Evolutionary conservation across 306 rosid species (phyloP).

Genomic region (Adenanthera pavonina): DNA sequence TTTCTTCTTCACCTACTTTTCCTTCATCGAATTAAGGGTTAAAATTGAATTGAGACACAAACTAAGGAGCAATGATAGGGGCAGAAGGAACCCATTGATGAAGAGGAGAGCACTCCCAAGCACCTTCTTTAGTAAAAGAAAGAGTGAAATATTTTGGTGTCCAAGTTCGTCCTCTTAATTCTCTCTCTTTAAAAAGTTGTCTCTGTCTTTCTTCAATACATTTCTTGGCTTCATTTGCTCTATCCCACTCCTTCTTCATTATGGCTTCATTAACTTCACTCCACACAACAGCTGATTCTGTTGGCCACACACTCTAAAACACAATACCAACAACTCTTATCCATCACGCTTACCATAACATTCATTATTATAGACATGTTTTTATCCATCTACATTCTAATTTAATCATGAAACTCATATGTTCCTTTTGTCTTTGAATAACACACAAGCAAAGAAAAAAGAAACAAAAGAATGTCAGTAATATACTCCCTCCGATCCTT

Average conservation of each 20-base stretch:
- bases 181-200: constrained; percentile 46
- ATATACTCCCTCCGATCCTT: too few relatives aligned
- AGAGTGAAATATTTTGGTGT: constrained; percentile 55
- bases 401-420: too few relatives aligned
- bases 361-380: not conserved
- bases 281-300: constrained; percentile 69
- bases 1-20: too few relatives aligned
- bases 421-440: too few relatives aligned
- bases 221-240: constrained; percentile 66
- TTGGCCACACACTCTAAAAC: constrained; percentile 42
- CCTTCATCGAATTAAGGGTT: too few relatives aligned
- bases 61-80: constrained; percentile 39
- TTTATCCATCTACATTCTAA: not conserved
- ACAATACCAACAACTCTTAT: not conserved
- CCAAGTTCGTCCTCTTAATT: constrained; percentile 51
- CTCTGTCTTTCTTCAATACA: constrained; percentile 61
- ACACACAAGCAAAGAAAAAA: too few relatives aligned
- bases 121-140: constrained; percentile 47
- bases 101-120: constrained; percentile 66
- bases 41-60: too few relatives aligned
- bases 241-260: constrained; percentile 57
- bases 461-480: too few relatives aligned
- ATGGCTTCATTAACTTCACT: constrained; percentile 64
- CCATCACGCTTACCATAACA: constrained; percentile 1
- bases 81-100: constrained; percentile 59